Conservation (phyloP, 2,329 filamentous ascomycete species). For the Aspergillus novoparasiticus region DNA sequence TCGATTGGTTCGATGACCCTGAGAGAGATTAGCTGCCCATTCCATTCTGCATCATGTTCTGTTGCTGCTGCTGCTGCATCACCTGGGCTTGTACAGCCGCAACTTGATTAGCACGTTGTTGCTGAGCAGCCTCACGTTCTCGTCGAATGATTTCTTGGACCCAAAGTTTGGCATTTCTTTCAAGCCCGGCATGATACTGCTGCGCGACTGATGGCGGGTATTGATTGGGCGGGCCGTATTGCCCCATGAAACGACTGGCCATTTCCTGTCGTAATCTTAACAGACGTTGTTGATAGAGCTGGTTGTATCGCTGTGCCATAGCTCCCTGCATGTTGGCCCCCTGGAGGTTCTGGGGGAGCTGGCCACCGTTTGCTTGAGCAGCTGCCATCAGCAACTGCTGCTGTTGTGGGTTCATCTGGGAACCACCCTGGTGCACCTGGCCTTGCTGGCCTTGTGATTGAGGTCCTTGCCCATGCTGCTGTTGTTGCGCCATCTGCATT, state of each 20-base stretch:
- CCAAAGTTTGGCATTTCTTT: slow-evolving; percentile 41
- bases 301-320: slow-evolving; percentile 37
- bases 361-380: slow-evolving; percentile 42
- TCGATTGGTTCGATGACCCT: background rate
- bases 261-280: slow-evolving; percentile 40
- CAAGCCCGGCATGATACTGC: slow-evolving; percentile 40
- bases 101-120: slow-evolving; percentile 34
- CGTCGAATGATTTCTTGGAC: slow-evolving; percentile 42
- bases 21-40: slow-evolving; percentile 35
- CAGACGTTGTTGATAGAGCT: slow-evolving; percentile 41
- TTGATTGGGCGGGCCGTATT: slow-evolving; percentile 42
- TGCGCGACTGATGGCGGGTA: slow-evolving; percentile 43
- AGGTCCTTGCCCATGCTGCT: slow-evolving; percentile 23
- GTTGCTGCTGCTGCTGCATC: slow-evolving; percentile 42
- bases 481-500: slow-evolving; percentile 42
- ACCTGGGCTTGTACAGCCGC: slow-evolving; percentile 37
- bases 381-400: slow-evolving; percentile 43
- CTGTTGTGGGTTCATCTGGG: slow-evolving; percentile 38
- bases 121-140: slow-evolving; percentile 37
- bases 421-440: slow-evolving; percentile 35
- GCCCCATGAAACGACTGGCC: slow-evolving; percentile 37
- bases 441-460: slow-evolving; percentile 26
- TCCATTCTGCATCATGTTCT: slow-evolving; percentile 47
- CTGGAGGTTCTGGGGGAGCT: slow-evolving; percentile 35
- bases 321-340: slow-evolving; percentile 28